Evolutionary conservation across 768 basidiomycete species (phyloP).

Genomic region (Amylocystis lapponica): DNA sequence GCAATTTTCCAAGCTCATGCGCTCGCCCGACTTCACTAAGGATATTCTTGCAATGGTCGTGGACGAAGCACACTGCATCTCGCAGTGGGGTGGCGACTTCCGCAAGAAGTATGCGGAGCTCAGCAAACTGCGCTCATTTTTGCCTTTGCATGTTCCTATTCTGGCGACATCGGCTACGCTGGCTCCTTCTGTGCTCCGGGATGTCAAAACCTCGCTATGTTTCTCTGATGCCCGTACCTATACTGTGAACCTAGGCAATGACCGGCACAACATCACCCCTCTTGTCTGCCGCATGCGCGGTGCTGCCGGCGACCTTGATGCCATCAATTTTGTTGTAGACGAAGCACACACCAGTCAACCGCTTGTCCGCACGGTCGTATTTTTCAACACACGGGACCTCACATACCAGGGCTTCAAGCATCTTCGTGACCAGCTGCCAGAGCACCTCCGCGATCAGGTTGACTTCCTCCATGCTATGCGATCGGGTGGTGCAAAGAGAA

Average conservation of each 20-base stretch:
- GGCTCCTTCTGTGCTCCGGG: slow-evolving; percentile 18
- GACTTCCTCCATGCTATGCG: neutral
- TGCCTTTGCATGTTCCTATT: slow-evolving; percentile 25
- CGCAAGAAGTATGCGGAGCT: slow-evolving; percentile 27
- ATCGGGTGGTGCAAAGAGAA: neutral
- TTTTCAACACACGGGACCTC: neutral
- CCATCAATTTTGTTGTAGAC: slow-evolving; percentile 16
- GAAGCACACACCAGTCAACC: neutral
- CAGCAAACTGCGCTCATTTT: slow-evolving; percentile 24
- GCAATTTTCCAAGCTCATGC: slow-evolving; percentile 21
- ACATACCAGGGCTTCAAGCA: neutral
- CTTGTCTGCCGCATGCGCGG: slow-evolving; percentile 30
- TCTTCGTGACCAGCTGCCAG: neutral
- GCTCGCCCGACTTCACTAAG: slow-evolving; percentile 13
- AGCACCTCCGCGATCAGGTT: neutral
- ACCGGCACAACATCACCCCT: slow-evolving; percentile 28
- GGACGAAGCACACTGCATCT: slow-evolving; percentile 34
- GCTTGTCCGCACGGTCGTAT: neutral
- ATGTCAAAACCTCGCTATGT: slow-evolving; percentile 25
- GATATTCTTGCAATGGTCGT: slow-evolving; percentile 24
- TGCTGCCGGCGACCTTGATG: slow-evolving; percentile 28
- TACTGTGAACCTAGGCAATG: slow-evolving; percentile 26
- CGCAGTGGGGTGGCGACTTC: slow-evolving; percentile 32
- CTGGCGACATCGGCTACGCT: slow-evolving; percentile 32
- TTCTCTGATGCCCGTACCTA: slow-evolving; percentile 16